Evolutionary conservation across 768 basidiomycete species (phyloP), one percentile per base, ranked within the genome.

Genomic region (Boletus patriciae): DNA sequence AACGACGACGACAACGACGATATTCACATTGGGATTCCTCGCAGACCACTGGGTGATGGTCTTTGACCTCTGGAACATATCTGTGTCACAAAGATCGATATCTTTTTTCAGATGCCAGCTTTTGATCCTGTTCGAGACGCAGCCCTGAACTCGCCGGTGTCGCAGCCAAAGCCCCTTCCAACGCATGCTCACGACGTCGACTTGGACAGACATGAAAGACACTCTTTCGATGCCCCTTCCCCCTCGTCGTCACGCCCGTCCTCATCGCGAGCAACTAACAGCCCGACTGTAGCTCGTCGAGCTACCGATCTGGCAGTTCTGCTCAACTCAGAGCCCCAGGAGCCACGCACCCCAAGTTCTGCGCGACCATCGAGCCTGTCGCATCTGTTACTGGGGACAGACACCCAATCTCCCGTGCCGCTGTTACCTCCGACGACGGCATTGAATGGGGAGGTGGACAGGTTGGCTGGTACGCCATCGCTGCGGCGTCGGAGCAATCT

Each of bases 91-190:
- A 45, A 18, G 23, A 52, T 45, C 37, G n/a, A 23, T 27, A 34
- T 44, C 25, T 8, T 13, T 44, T 27, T 33, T 38, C 43, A 37
- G 43, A 72, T 72, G 70, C 70, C 70, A 50, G 70, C 89, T 63
- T 90, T 91, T 79, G 90, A 92, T 80, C 89, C 90, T 66, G 89
- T 92, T 59, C 83, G 90, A 71, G 90, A 92, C 80, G 90, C 90
- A 59, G 87, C 90, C 66, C 82, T 88, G 65, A 89, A 89, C 73
- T 88, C 87, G 42, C 89, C 89, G 31, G 71, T 84, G 64, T 77
- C 80, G 40, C 77, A 78, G 61, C 68, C 79, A 47, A 74, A 73
- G 64, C 54, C 76, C 59, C 74, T 77, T 51, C 64, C 64, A 37
- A 6, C 31, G 21, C 63, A 70, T 46, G 46, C 59, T 33, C 56